phyloP scores from a whole-genome alignment of 2,329 filamentous ascomycete species.

The Xylariomycetidae sp. region DNA sequence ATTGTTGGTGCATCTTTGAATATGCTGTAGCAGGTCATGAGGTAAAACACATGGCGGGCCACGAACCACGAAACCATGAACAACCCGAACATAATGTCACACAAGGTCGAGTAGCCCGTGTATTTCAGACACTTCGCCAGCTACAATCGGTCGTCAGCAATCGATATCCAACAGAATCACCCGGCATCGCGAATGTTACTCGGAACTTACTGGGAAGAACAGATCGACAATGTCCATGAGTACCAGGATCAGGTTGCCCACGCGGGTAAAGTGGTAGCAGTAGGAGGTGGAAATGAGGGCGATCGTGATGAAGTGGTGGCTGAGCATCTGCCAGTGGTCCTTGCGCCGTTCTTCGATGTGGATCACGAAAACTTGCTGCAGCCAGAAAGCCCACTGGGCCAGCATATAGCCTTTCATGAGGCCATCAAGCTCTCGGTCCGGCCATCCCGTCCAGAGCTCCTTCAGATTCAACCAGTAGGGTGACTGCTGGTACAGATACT shows the following conservation, averaged over 20 bases:
- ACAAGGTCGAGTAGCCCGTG: constrained; percentile 65
- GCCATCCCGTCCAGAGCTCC: constrained; percentile 81
- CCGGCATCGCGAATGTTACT: too few species aligned
- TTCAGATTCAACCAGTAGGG: constrained; percentile 71
- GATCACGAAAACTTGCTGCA: constrained; percentile 90
- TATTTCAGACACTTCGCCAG: constrained; percentile 93
- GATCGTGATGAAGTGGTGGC: constrained; percentile 87
- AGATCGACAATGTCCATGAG: constrained; percentile 94
- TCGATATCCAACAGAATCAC: too few species aligned
- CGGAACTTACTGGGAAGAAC: constrained; percentile 67
- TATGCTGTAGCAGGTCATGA: constrained; percentile 76
- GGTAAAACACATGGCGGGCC: constrained; percentile 75
- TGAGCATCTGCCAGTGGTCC: constrained; percentile 94
- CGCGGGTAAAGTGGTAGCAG: constrained; percentile 77
- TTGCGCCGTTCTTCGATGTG: constrained; percentile 92
- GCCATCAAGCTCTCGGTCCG: constrained; percentile 65
- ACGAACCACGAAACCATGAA: constrained; percentile 85
- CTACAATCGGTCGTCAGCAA: too few species aligned
- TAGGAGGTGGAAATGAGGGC: constrained; percentile 76
- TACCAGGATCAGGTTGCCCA: constrained; percentile 82
- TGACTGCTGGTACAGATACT: constrained; percentile 78
- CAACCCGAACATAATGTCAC: constrained; percentile 76
- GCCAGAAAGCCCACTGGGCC: constrained; percentile 84
- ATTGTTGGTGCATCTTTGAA: constrained; percentile 57
- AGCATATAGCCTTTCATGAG: constrained; percentile 86